Evolutionary conservation across 306 rosid species (phyloP).

Genomic region (Cucumis melo): DNA sequence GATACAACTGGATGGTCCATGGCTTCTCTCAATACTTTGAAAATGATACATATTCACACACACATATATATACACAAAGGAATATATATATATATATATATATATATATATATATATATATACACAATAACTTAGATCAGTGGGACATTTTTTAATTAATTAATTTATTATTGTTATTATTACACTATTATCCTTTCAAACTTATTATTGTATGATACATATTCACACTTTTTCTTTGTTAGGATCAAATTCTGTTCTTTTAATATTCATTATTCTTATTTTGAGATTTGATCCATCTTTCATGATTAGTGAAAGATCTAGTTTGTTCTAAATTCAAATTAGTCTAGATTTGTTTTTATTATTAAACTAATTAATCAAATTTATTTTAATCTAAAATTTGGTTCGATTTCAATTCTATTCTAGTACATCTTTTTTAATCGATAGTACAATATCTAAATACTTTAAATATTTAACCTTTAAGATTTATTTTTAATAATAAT

Average conservation of each 20-base stretch:
- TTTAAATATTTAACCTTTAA: too few relatives aligned
- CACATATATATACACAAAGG: constrained; percentile 3
- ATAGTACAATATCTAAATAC: neutral
- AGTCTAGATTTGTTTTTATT: neutral
- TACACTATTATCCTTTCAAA: neutral
- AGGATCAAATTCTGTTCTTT: neutral
- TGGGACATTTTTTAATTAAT: neutral
- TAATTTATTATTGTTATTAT: neutral
- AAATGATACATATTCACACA: constrained; percentile 12
- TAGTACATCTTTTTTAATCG: neutral
- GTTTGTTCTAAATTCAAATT: neutral
- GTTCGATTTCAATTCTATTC: neutral
- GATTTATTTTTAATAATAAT: too few relatives aligned
- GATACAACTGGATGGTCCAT: constrained; percentile 63
- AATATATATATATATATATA: too few relatives aligned
- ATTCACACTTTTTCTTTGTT: too few relatives aligned
- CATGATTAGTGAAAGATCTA: neutral
- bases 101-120: too few relatives aligned
- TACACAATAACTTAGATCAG: neutral
- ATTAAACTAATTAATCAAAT: neutral
- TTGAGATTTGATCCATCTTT: neutral
- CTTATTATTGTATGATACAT: neutral
- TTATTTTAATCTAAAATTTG: neutral
- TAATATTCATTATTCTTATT: neutral
- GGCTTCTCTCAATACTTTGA: constrained; percentile 19